phyloP scores from a whole-genome alignment of 495 filamentous ascomycete genomes.

The Paragyromitra xinjiangensis region DNA sequence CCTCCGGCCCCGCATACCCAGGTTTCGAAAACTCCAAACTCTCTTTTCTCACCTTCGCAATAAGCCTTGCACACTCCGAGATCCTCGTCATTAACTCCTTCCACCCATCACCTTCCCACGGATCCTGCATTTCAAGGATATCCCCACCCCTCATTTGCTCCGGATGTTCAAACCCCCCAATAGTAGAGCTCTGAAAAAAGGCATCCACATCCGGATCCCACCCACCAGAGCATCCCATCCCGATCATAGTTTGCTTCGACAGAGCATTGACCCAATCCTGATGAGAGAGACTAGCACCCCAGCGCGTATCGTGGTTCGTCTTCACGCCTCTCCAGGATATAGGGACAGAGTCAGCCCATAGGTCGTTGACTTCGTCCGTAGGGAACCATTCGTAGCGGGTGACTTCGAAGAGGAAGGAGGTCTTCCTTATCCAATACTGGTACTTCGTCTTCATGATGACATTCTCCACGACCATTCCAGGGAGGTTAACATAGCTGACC shows the following conservation, averaged over 20 bases:
- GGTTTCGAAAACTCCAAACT: slow-evolving; percentile 33
- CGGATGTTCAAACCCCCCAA: slow-evolving; percentile 50
- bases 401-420: slow-evolving; percentile 54
- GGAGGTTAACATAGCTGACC: slow-evolving; percentile 52
- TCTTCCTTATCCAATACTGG: slow-evolving; percentile 51
- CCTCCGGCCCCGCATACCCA: slow-evolving; percentile 38
- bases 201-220: slow-evolving; percentile 49
- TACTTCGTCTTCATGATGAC: slow-evolving; percentile 56
- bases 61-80: slow-evolving; percentile 34
- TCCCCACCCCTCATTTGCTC: slow-evolving; percentile 13
- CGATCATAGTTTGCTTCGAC: slow-evolving; percentile 31
- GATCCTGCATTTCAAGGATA: slow-evolving; percentile 22
- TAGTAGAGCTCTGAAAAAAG: slow-evolving; percentile 53
- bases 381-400: slow-evolving; percentile 54
- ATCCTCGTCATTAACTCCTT: slow-evolving; percentile 46
- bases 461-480: slow-evolving; percentile 47
- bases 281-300: slow-evolving; percentile 47
- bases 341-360: slow-evolving; percentile 34
- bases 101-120: slow-evolving; percentile 52
- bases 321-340: slow-evolving; percentile 48
- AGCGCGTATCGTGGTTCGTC: slow-evolving; percentile 49
- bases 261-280: slow-evolving; percentile 48
- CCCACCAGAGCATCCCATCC: slow-evolving; percentile 41
- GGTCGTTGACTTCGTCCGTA: slow-evolving; percentile 35
- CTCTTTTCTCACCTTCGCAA: slow-evolving; percentile 27